These are phyloP conservation scores for Colletotrichum graminicola DNA, from an alignment of 2,329 filamentous ascomycete genomes.

Conservation along the genomic window DNA sequence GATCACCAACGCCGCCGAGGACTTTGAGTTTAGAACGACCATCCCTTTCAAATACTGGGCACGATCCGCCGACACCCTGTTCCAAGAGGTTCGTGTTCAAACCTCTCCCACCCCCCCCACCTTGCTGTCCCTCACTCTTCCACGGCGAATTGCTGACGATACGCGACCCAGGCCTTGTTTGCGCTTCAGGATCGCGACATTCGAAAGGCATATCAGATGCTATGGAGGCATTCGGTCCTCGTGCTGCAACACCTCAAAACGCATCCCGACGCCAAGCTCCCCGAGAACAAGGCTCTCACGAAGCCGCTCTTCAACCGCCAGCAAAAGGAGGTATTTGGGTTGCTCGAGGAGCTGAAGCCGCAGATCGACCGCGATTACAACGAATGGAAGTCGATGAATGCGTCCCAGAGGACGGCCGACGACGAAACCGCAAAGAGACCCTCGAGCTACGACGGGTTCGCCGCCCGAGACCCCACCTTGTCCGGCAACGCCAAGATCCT, in stretches of 20 bases:
- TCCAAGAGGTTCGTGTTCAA: constrained; percentile 77
- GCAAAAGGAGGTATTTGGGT: constrained; percentile 68
- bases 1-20: constrained; percentile 79
- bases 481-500: constrained; percentile 70
- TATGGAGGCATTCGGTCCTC: constrained; percentile 91
- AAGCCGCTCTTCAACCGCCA: constrained; percentile 63
- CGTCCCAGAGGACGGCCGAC: constrained; percentile 50
- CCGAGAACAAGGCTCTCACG: constrained; percentile 74
- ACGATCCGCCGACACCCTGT: constrained; percentile 81
- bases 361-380: constrained; percentile 78
- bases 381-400: constrained; percentile 71
- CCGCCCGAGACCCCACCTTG: constrained; percentile 72
- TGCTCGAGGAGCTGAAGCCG: constrained; percentile 84
- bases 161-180: constrained; percentile 75
- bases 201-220: constrained; percentile 88
- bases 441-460: constrained; percentile 60
- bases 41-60: constrained; percentile 87
- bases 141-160: not conserved
- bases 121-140: not conserved
- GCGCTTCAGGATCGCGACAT: constrained; percentile 89
- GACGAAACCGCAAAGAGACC: constrained; percentile 41
- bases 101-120: not conserved
- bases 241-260: constrained; percentile 79
- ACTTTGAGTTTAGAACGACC: constrained; percentile 83
- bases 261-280: constrained; percentile 81